Percentiles rank a stretch among this genome's conserved stretches.
Evolutionary conservation across 306 rosid species (phyloP).

Genomic region (Glycine latifolia): DNA sequence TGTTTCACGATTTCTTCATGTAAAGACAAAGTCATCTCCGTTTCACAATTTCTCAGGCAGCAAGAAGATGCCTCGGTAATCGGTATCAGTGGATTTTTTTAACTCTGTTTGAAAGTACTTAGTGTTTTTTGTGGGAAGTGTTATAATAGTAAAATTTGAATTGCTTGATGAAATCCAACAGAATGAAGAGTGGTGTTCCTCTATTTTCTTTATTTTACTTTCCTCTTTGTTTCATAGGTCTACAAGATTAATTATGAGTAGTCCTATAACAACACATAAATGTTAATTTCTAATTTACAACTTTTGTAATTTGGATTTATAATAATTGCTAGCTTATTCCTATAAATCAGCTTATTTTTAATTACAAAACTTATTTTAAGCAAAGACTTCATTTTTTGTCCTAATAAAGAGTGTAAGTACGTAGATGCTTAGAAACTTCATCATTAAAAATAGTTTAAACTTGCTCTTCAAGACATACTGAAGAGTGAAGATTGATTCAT

Average conservation of each 20-base stretch:
- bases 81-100: too few relatives aligned
- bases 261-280: neutral
- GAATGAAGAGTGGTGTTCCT: neutral
- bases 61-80: too few relatives aligned
- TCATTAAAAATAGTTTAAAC: neutral
- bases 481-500: conserved; percentile 9
- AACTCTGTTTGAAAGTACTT: too few relatives aligned
- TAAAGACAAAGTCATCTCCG: too few relatives aligned
- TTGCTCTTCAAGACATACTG: neutral
- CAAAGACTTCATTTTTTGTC: neutral
- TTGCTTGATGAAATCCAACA: too few relatives aligned
- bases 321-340: neutral
- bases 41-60: too few relatives aligned
- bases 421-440: conserved; percentile 6
- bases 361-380: conserved; percentile 8
- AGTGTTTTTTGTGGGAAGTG: too few relatives aligned
- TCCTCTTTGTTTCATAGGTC: neutral
- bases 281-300: conserved; percentile 1
- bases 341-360: neutral
- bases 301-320: neutral
- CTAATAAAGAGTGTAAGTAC: neutral
- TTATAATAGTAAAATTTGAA: too few relatives aligned
- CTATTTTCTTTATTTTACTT: conserved; percentile 11
- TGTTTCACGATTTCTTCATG: too few relatives aligned
- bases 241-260: neutral